These are phyloP conservation scores for Pyronema domesticum DNA, from an alignment of 495 filamentous ascomycete species.

Conservation along the genomic window DNA sequence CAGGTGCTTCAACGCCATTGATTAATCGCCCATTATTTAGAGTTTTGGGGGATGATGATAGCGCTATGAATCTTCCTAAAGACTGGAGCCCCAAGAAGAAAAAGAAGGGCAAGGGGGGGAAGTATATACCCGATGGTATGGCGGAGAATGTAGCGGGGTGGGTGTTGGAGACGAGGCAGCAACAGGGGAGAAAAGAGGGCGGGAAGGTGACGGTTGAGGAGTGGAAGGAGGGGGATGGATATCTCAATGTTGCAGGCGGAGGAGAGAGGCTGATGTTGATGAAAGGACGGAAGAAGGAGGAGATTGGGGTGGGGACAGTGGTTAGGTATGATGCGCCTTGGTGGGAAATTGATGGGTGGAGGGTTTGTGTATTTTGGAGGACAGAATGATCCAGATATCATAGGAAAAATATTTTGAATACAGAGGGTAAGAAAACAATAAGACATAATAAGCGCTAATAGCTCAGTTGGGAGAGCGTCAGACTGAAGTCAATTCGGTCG, in stretches of 20 bases:
- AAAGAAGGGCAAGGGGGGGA: not conserved
- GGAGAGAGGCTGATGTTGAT: not conserved
- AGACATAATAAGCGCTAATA: slow-evolving; percentile 13
- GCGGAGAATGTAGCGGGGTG: slow-evolving; percentile 3
- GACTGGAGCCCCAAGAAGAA: slow-evolving; percentile 1
- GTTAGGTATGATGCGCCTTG: not conserved
- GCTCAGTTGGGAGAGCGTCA: slow-evolving; percentile 21
- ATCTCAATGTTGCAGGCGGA: not conserved
- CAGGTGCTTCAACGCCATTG: not conserved
- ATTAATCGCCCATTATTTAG: not conserved
- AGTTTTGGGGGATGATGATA: not conserved
- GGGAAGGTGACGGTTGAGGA: not conserved
- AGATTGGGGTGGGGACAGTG: not conserved
- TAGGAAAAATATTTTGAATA: not conserved
- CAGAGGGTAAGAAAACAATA: not conserved
- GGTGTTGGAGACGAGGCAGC: not conserved
- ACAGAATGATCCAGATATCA: not conserved
- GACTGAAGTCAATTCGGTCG: slow-evolving; percentile 9
- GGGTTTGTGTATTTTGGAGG: slow-evolving; percentile 1
- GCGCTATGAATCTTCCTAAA: not conserved
- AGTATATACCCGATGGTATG: not conserved
- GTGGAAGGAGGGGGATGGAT: not conserved
- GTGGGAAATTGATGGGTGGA: slow-evolving; percentile 1
- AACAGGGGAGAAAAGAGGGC: not conserved
- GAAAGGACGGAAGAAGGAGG: not conserved